Evolutionary conservation across 1,139 yeast genomes (phyloP).

Genomic region (Debaryomyces singareniensis): DNA sequence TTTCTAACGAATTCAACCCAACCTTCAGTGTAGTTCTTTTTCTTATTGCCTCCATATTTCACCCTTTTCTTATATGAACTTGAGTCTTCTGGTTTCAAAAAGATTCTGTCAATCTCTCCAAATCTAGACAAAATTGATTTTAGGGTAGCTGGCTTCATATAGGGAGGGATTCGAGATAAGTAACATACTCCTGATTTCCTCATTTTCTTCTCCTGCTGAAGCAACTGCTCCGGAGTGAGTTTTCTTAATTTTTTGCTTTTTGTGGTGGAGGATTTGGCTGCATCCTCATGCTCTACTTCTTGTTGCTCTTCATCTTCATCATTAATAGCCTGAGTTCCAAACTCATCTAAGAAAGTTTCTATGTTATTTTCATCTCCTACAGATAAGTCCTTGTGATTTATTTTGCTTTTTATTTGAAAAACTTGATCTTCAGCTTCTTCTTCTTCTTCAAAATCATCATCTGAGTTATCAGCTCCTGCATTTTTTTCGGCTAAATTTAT

Average conservation of each 20-base stretch:
- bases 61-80: constrained; percentile 60
- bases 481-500: no score
- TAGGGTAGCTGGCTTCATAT: constrained; percentile 91
- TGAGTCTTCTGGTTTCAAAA: constrained; percentile 80
- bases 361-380: constrained; percentile 8
- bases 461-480: no score
- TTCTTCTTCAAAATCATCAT: no score
- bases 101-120: constrained; percentile 82
- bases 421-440: constrained; percentile 8
- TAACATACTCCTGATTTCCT: constrained; percentile 88
- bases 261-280: constrained; percentile 4
- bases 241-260: constrained; percentile 34
- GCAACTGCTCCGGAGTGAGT: constrained; percentile 48
- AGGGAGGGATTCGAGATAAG: constrained; percentile 87
- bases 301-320: constrained; percentile 1
- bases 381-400: constrained; percentile 5
- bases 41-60: constrained; percentile 91
- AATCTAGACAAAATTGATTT: constrained; percentile 74
- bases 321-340: no score
- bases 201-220: constrained; percentile 50
- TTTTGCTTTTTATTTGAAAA: constrained; percentile 7
- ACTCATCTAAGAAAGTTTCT: no score
- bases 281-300: constrained; percentile 6
- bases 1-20: constrained; percentile 92
- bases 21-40: constrained; percentile 84